A percentile compares a stretch with the other conserved stretches of the same genome.
Evolutionary conservation across 2,329 filamentous ascomycete species (phyloP).

Genomic region (Cytospora piceae): DNA sequence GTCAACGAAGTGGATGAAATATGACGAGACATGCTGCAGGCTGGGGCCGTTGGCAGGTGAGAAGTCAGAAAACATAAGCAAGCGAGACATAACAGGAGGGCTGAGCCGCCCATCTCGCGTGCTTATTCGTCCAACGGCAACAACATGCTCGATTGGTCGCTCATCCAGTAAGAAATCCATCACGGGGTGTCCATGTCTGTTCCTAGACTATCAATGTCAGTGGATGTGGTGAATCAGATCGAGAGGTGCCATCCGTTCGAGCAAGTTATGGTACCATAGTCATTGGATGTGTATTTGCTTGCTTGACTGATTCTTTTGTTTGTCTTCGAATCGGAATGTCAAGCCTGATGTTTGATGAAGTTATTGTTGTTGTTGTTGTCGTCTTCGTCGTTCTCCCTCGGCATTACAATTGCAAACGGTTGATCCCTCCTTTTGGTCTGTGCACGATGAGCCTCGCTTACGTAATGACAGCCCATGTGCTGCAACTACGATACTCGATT

Average conservation of each 20-base stretch:
- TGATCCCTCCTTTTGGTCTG: neutral
- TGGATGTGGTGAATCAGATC: neutral
- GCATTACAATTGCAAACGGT: neutral
- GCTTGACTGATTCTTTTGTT: neutral
- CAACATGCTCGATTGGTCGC: neutral
- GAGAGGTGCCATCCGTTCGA: too few relatives aligned
- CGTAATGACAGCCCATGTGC: slow-evolving; percentile 2
- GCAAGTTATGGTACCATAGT: too few relatives aligned
- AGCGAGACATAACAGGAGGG: neutral
- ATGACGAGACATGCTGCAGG: neutral
- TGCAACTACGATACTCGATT: too few relatives aligned
- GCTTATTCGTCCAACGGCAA: neutral
- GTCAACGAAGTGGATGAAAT: slow-evolving; percentile 3
- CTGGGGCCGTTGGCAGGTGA: neutral
- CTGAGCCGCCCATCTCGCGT: neutral
- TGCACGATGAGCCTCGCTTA: neutral
- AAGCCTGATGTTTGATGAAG: neutral
- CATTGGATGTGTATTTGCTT: neutral
- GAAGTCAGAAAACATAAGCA: slow-evolving; percentile 1
- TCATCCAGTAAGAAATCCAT: neutral
- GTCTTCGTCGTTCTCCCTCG: too few relatives aligned
- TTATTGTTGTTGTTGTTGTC: neutral
- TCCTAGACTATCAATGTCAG: neutral
- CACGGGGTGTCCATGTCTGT: neutral
- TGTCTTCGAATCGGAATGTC: neutral